phyloP scores from a whole-genome alignment of 1,284 basidiomycete species.

The Melampsora larici-populina region DNA sequence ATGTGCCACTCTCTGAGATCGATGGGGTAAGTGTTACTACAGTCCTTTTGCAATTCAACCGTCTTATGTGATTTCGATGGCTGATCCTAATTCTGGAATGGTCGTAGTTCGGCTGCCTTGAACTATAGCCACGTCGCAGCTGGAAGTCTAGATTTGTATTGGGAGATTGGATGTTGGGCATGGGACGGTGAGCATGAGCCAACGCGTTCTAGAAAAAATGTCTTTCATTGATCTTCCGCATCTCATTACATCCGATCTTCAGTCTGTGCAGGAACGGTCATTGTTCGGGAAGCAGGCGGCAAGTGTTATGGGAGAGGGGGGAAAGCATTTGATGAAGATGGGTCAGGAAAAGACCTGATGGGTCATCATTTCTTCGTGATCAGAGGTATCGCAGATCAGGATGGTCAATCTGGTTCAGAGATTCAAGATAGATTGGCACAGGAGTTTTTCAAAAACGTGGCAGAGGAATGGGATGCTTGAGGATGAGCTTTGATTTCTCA shows the following conservation, averaged over 20 bases:
- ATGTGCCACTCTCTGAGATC: constrained; percentile 85
- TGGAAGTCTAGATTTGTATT: constrained; percentile 51
- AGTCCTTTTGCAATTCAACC: neutral
- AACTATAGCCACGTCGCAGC: constrained; percentile 50
- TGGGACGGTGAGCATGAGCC: constrained; percentile 43
- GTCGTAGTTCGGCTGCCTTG: constrained; percentile 50
- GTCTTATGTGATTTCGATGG: constrained; percentile 78
- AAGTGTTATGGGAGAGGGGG: constrained; percentile 61
- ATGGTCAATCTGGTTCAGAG: constrained; percentile 10
- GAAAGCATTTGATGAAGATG: constrained; percentile 41
- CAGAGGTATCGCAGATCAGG: constrained; percentile 32
- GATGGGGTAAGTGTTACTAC: constrained; percentile 61
- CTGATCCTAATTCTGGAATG: constrained; percentile 57
- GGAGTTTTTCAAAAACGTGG: constrained; percentile 28
- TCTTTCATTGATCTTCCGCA: neutral
- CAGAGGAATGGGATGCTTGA: constrained; percentile 33
- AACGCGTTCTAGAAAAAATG: too few relatives aligned
- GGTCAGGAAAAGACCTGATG: constrained; percentile 46
- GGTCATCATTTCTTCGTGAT: constrained; percentile 50
- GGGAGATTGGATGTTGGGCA: constrained; percentile 54
- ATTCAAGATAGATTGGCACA: constrained; percentile 36
- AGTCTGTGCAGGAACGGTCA: constrained; percentile 76
- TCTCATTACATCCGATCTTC: constrained; percentile 45
- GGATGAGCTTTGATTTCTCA: neutral
- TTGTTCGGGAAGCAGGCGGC: constrained; percentile 83